phyloP scores from a whole-genome alignment of 2,329 filamentous ascomycete species.

The Penicillium thymicola region DNA sequence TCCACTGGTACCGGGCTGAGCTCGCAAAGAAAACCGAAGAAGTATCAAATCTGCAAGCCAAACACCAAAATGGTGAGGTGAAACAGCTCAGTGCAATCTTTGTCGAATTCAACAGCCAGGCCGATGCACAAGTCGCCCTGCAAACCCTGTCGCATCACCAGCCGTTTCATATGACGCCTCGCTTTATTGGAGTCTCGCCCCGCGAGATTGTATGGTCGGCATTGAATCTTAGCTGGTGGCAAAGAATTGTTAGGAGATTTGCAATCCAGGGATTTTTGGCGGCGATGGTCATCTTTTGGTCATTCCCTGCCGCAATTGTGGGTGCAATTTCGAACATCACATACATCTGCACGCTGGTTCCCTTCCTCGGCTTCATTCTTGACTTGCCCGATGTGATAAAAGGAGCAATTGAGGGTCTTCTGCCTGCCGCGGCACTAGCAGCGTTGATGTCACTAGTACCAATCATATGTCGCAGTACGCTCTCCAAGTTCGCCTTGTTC shows the following conservation, averaged over 20 bases:
- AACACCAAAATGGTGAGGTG: constrained; percentile 61
- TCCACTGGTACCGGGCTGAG: constrained; percentile 76
- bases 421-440: constrained; percentile 75
- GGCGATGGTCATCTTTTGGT: constrained; percentile 83
- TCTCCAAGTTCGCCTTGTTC: not conserved
- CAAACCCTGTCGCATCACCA: constrained; percentile 84
- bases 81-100: constrained; percentile 75
- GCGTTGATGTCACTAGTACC: constrained; percentile 85
- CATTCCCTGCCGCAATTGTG: constrained; percentile 70
- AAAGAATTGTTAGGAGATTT: constrained; percentile 70
- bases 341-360: constrained; percentile 52
- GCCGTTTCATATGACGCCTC: constrained; percentile 81
- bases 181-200: constrained; percentile 78
- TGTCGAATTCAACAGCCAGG: constrained; percentile 79
- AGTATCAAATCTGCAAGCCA: constrained; percentile 63
- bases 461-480: constrained; percentile 69
- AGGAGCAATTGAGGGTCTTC: constrained; percentile 77
- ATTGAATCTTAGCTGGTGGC: constrained; percentile 78
- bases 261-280: constrained; percentile 66
- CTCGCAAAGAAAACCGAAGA: constrained; percentile 68
- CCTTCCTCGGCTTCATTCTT: constrained; percentile 71
- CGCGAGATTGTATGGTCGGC: constrained; percentile 86
- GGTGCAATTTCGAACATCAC: constrained; percentile 83
- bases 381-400: constrained; percentile 67
- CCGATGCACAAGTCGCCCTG: constrained; percentile 78